Conservation (phyloP, 2,329 filamentous ascomycete genomes). For the Hypoxylon sp. region DNA sequence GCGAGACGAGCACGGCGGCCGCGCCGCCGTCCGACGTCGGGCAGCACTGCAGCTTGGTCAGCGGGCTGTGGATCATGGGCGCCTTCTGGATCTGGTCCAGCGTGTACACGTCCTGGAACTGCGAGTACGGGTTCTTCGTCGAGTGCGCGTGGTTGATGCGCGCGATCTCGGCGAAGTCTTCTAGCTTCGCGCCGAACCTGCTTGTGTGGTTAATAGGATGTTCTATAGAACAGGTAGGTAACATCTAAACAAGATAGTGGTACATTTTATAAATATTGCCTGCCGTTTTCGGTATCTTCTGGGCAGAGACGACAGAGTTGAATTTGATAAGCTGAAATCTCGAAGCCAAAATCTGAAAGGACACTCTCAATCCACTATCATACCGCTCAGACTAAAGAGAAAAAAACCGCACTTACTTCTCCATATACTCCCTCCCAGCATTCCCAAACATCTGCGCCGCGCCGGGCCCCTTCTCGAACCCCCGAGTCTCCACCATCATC, state of each 20-base stretch:
- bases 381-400: no score
- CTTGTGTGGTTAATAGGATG: no score
- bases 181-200: slow-evolving; percentile 80
- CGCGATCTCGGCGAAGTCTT: slow-evolving; percentile 95
- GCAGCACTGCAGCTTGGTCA: slow-evolving; percentile 99
- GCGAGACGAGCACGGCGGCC: slow-evolving; percentile 86
- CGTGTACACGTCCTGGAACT: slow-evolving; percentile 93
- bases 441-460: slow-evolving; percentile 97
- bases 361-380: no score
- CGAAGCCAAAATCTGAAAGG: no score
- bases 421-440: slow-evolving; percentile 91
- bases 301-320: no score
- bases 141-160: slow-evolving; percentile 93
- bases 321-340: no score
- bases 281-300: no score
- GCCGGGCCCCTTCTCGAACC: slow-evolving; percentile 81
- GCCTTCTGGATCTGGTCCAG: slow-evolving; percentile 81
- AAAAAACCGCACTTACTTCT: slow-evolving; percentile 68
- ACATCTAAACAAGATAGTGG: no score
- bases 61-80: slow-evolving; percentile 81
- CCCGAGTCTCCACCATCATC: slow-evolving; percentile 86
- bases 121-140: slow-evolving; percentile 94
- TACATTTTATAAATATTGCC: no score
- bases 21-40: slow-evolving; percentile 94
- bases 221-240: no score